These are phyloP conservation scores for Euphorbia tirucalli DNA, from an alignment of 345 rosid species.

Conservation along the genomic window DNA sequence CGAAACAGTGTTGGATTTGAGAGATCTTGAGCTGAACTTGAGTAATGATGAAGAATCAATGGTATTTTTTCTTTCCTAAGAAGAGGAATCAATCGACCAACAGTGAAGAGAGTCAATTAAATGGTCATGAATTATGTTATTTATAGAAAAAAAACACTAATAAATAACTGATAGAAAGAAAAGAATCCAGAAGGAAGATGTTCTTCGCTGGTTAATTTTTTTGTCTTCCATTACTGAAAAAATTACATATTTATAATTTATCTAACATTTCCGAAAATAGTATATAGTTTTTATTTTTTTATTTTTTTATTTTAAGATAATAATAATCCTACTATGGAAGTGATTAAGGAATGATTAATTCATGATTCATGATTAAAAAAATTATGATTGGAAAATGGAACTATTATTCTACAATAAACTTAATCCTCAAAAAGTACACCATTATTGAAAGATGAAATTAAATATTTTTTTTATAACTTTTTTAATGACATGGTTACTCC, in stretches of 20 bases:
- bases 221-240: too few species aligned
- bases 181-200: not conserved
- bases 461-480: too few species aligned
- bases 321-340: too few species aligned
- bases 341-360: too few species aligned
- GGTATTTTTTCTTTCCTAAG: not conserved
- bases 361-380: too few species aligned
- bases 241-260: too few species aligned
- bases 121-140: not conserved
- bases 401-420: not conserved
- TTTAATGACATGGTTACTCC: too few species aligned
- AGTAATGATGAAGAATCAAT: not conserved
- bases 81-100: slow-evolving; percentile 10
- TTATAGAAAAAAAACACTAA: not conserved
- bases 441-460: too few species aligned
- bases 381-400: too few species aligned
- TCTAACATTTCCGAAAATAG: too few species aligned
- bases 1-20: not conserved
- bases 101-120: not conserved
- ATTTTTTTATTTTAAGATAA: too few species aligned
- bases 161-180: not conserved
- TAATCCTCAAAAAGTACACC: not conserved
- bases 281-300: too few species aligned
- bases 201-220: not conserved
- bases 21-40: slow-evolving; percentile 8